phyloP scores from a whole-genome alignment of 2,329 filamentous ascomycete genomes.

The Neopestalotiopsis sp. region DNA sequence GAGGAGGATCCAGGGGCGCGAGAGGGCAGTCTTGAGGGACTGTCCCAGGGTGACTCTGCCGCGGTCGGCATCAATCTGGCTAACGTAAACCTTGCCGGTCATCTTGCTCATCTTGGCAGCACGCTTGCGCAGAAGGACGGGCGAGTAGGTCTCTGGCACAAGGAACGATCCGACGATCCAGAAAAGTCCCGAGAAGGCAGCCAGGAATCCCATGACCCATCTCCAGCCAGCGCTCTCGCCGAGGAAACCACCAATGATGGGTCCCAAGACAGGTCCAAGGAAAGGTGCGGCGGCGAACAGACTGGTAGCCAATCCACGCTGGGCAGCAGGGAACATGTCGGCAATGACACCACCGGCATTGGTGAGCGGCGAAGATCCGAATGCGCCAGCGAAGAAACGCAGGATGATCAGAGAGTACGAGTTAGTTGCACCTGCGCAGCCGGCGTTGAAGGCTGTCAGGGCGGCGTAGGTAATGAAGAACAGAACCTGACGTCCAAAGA shows the following conservation, averaged over 20 bases:
- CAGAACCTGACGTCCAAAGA: slow-evolving; percentile 61
- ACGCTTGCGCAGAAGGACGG: slow-evolving; percentile 59
- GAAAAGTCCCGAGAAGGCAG: slow-evolving; percentile 65
- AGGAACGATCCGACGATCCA: slow-evolving; percentile 57
- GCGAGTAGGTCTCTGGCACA: slow-evolving; percentile 66
- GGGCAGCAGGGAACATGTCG: slow-evolving; percentile 58
- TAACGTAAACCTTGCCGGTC: slow-evolving; percentile 62
- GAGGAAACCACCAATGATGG: slow-evolving; percentile 71
- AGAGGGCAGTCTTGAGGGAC: slow-evolving; percentile 62
- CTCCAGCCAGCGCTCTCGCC: slow-evolving; percentile 69
- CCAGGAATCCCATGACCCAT: slow-evolving; percentile 72
- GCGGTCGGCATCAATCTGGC: slow-evolving; percentile 50
- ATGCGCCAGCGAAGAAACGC: slow-evolving; percentile 64
- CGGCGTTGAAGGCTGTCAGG: slow-evolving; percentile 64
- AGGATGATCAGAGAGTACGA: slow-evolving; percentile 61
- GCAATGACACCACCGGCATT: slow-evolving; percentile 64
- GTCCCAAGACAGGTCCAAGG: slow-evolving; percentile 66
- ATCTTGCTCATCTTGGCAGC: slow-evolving; percentile 54
- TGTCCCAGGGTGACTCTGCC: slow-evolving; percentile 50
- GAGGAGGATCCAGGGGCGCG: slow-evolving; percentile 71
- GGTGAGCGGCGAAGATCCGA: slow-evolving; percentile 60
- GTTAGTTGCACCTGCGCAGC: slow-evolving; percentile 56
- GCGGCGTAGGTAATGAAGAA: slow-evolving; percentile 59
- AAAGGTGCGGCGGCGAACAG: slow-evolving; percentile 65
- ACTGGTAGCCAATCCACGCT: slow-evolving; percentile 61